Evolutionary conservation across 2,329 filamentous ascomycete genomes (phyloP).

Genomic region (Paraphoma chrysanthemicola): DNA sequence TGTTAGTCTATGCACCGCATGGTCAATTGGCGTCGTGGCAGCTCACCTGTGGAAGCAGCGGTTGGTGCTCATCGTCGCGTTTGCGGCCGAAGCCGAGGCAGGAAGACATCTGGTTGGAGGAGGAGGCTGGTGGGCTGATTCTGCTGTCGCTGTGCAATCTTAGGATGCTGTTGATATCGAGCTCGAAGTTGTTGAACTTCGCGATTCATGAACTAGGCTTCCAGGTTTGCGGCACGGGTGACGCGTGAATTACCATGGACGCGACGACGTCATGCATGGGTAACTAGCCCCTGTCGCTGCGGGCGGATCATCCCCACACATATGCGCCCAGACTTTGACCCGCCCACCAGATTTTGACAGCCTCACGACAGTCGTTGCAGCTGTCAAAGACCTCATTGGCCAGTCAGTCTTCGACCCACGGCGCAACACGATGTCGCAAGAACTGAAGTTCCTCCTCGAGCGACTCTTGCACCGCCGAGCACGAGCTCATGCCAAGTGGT

Average conservation of each 20-base stretch:
- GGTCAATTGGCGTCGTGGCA: neutral
- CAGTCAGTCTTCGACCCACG: too few relatives aligned
- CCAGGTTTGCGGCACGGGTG: neutral
- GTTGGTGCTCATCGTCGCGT: conserved; percentile 68
- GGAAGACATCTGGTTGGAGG: conserved; percentile 58
- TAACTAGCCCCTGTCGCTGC: neutral
- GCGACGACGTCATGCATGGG: neutral
- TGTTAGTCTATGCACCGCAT: neutral
- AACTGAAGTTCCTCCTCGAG: too few relatives aligned
- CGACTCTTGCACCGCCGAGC: too few relatives aligned
- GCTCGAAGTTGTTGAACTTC: neutral
- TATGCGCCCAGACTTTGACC: neutral
- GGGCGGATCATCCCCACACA: neutral
- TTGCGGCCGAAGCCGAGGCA: conserved; percentile 67
- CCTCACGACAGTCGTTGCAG: neutral
- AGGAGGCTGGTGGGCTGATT: neutral
- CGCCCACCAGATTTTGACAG: neutral
- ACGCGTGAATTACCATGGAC: neutral
- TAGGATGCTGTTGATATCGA: neutral
- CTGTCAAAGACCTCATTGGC: neutral
- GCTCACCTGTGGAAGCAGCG: conserved; percentile 72
- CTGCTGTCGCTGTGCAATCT: neutral
- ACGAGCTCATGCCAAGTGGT: too few relatives aligned
- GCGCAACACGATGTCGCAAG: too few relatives aligned
- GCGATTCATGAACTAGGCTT: neutral